Conservation (phyloP, 2,329 filamentous ascomycete species). For the Botrytis fragariae region DNA sequence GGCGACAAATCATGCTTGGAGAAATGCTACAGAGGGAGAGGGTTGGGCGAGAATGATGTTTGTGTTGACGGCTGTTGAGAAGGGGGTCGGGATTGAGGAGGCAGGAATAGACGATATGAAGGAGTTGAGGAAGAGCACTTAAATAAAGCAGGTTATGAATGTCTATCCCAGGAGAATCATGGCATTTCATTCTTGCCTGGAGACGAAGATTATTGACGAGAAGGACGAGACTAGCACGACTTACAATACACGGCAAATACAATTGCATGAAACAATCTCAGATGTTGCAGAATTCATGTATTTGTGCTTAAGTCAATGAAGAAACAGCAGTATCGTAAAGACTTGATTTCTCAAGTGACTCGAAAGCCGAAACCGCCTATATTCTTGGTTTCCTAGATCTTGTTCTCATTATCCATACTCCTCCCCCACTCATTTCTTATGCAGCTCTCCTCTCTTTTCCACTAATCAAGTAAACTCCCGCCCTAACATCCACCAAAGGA, state of each 20-base stretch:
- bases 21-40: slow-evolving; percentile 28
- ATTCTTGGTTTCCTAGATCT: neutral
- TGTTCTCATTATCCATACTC: neutral
- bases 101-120: slow-evolving; percentile 24
- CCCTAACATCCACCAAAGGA: slow-evolving; percentile 55
- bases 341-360: neutral
- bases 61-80: slow-evolving; percentile 27
- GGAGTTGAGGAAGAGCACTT: neutral
- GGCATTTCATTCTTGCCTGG: neutral
- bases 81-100: slow-evolving; percentile 24
- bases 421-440: neutral
- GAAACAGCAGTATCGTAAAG: neutral
- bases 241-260: neutral
- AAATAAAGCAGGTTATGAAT: too few species aligned
- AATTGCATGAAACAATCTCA: neutral
- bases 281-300: neutral
- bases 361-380: neutral
- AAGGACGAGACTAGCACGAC: neutral
- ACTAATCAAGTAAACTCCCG: slow-evolving; percentile 54
- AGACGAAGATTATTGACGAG: accelerated
- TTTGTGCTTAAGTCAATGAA: neutral
- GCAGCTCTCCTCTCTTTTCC: slow-evolving; percentile 49
- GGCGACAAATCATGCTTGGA: slow-evolving; percentile 47
- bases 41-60: slow-evolving; percentile 35
- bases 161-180: too few species aligned